Evolutionary conservation across 2,329 filamentous ascomycete genomes (phyloP).

Genomic region (Apiospora marii): DNA sequence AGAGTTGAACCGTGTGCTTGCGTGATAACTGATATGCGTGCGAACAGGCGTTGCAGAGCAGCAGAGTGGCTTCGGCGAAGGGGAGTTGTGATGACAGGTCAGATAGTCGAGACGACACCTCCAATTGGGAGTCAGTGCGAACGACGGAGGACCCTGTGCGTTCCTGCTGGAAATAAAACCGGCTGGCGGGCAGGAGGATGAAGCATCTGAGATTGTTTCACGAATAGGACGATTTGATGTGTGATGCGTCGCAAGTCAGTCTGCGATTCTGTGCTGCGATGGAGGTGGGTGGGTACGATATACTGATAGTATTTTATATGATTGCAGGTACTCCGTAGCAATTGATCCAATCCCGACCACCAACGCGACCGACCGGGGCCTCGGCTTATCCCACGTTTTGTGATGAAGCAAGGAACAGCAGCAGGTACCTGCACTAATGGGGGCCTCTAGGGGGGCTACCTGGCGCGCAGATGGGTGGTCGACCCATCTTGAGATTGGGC

Average conservation of each 20-base stretch:
- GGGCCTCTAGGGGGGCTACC: not conserved
- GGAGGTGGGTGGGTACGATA: not conserved
- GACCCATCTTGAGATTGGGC: constrained; percentile 16
- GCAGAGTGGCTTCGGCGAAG: not conserved
- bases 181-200: not conserved
- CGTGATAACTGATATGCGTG: not conserved
- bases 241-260: not conserved
- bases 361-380: not conserved
- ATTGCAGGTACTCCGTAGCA: no score
- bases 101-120: constrained; percentile 4
- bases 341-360: not conserved
- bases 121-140: not conserved
- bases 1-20: not conserved
- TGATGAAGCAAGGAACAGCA: constrained; percentile 10
- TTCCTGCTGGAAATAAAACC: not conserved
- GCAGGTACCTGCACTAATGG: constrained; percentile 14
- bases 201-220: constrained; percentile 15
- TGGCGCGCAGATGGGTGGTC: not conserved
- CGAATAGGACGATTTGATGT: not conserved
- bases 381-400: constrained; percentile 18
- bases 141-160: not conserved
- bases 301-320: not conserved
- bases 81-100: constrained; percentile 11
- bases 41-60: not conserved
- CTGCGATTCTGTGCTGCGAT: not conserved